phyloP scores from a whole-genome alignment of 1,139 yeast species.

The Arxiozyma bovina region DNA sequence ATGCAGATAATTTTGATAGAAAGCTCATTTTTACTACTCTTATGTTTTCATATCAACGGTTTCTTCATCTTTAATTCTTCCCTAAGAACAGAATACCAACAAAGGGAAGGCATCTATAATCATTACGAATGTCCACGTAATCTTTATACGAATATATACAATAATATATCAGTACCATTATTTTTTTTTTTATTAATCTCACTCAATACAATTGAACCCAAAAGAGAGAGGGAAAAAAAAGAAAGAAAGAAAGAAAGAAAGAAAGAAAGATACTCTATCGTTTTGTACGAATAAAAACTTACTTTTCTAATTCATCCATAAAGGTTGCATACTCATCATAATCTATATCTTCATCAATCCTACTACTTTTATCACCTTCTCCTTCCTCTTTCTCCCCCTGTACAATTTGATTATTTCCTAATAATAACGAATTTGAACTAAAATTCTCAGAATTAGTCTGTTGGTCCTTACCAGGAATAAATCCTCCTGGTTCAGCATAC shows the following conservation, averaged over 20 bases:
- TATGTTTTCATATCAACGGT: neutral
- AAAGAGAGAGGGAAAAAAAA: neutral
- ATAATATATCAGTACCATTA: neutral
- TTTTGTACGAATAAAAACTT: neutral
- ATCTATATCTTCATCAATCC: neutral
- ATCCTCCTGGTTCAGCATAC: neutral
- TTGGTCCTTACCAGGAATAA: neutral
- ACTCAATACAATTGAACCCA: neutral
- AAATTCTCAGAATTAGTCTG: neutral
- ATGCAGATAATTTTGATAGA: conserved; percentile 18
- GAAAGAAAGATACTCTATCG: neutral
- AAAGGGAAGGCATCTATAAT: too few species aligned
- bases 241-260: too few species aligned
- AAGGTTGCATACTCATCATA: conserved; percentile 25
- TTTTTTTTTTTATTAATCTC: neutral
- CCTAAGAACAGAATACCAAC: neutral
- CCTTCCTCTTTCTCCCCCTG: neutral
- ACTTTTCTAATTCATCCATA: conserved; percentile 17
- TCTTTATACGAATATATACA: too few species aligned
- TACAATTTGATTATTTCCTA: neutral
- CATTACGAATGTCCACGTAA: neutral
- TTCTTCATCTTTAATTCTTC: neutral
- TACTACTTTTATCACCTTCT: neutral
- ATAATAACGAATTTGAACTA: neutral
- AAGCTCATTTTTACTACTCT: conserved; percentile 18